Conservation (phyloP, 805 yeast genomes). For the Torulaspora delbrueckii region DNA sequence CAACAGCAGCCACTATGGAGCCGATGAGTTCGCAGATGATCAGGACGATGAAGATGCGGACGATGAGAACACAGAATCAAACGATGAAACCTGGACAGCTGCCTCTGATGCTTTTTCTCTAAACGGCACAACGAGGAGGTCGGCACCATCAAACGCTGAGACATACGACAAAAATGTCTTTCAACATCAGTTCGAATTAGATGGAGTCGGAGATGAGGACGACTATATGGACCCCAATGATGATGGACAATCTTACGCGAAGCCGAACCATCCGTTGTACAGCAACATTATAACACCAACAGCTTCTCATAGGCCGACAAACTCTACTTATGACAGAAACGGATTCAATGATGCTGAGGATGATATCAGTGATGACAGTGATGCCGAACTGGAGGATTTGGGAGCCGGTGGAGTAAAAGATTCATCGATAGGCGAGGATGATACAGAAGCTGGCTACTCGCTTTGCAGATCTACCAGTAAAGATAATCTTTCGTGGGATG, state of each 20-base stretch:
- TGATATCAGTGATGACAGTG: conserved; percentile 20
- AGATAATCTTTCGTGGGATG: conserved; percentile 32
- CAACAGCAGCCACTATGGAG: conserved; percentile 23
- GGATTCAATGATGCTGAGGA: conserved; percentile 14
- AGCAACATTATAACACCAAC: conserved; percentile 31
- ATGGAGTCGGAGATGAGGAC: conserved; percentile 47
- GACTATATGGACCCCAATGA: conserved; percentile 78
- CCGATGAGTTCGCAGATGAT: conserved; percentile 25
- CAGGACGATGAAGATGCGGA: conserved; percentile 30
- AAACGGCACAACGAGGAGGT: conserved; percentile 14
- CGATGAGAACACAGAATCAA: conserved; percentile 21
- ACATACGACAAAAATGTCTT: conserved; percentile 27
- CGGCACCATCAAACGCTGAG: conserved; percentile 16
- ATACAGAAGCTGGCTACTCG: conserved; percentile 33
- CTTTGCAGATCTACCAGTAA: conserved; percentile 34
- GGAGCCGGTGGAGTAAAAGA: conserved; percentile 22
- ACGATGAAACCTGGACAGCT: conserved; percentile 13
- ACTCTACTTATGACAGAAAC: conserved; percentile 20
- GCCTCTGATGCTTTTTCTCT: conserved; percentile 16
- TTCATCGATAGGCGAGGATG: conserved; percentile 21
- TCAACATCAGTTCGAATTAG: conserved; percentile 45
- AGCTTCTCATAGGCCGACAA: conserved; percentile 17
- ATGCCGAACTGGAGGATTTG: conserved; percentile 18
- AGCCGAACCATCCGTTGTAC: conserved; percentile 56
- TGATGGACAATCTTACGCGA: conserved; percentile 71